These are phyloP conservation scores for Breviolum minutum DNA, from an alignment of 73 alveolate species.

Conservation along the genomic window DNA sequence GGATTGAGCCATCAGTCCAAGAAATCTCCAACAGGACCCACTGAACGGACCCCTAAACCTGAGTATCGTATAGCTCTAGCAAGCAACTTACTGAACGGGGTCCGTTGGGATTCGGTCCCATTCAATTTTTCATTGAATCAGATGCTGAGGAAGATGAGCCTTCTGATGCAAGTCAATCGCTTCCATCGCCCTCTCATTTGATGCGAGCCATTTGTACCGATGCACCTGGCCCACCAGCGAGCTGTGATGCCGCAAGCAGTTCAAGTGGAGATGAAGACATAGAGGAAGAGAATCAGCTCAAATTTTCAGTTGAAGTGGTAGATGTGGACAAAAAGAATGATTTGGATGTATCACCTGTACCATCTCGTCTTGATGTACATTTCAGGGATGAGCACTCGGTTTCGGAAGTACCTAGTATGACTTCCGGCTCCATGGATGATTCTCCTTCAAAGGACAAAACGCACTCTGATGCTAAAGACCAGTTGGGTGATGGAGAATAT, in stretches of 20 bases:
- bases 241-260: neutral
- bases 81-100: too few relatives aligned
- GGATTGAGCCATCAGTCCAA: too few relatives aligned
- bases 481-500: neutral
- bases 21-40: too few relatives aligned
- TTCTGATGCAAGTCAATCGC: neutral
- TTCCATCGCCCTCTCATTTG: slow-evolving; percentile 1
- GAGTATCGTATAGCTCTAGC: too few relatives aligned
- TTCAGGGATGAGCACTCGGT: too few relatives aligned
- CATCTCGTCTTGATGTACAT: too few relatives aligned
- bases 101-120: too few relatives aligned
- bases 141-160: neutral
- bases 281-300: neutral
- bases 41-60: too few relatives aligned
- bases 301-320: neutral
- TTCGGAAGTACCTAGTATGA: neutral
- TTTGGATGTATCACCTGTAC: too few relatives aligned
- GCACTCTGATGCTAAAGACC: neutral
- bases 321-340: neutral
- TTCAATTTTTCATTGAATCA: too few relatives aligned
- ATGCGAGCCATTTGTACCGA: slow-evolving; percentile 11
- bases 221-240: neutral
- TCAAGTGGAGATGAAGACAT: neutral
- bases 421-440: neutral
- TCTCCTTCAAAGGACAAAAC: neutral